A percentile compares a stretch with the other conserved stretches of the same genome.
Evolutionary conservation across 495 filamentous ascomycete species (phyloP).

Genomic region (Daldinia bambusicola): DNA sequence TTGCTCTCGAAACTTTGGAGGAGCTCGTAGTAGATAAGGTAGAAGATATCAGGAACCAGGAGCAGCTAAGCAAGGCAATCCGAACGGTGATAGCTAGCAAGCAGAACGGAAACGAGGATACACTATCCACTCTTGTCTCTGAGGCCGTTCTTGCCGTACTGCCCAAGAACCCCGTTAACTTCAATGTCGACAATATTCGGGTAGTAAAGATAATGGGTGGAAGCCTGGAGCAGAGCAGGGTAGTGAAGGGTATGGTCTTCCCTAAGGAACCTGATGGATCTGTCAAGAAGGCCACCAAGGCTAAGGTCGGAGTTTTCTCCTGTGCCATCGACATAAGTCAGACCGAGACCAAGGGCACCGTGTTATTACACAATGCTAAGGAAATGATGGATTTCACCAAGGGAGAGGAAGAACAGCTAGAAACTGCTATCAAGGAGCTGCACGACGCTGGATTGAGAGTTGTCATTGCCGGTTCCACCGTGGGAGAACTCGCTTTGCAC

Average conservation of each 20-base stretch:
- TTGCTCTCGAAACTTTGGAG: constrained; percentile 84
- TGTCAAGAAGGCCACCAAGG: constrained; percentile 88
- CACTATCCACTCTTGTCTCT: constrained; percentile 84
- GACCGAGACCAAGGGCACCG: constrained; percentile 99
- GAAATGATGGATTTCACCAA: constrained; percentile 99
- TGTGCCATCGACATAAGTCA: constrained; percentile 95
- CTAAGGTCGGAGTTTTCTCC: constrained; percentile 96
- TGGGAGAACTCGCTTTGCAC: constrained; percentile 95
- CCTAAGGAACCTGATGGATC: constrained; percentile 88
- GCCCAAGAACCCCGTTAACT: constrained; percentile 96
- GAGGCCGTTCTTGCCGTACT: constrained; percentile 94
- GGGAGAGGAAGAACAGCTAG: constrained; percentile 93
- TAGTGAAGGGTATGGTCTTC: constrained; percentile 99
- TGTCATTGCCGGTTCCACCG: constrained; percentile 86
- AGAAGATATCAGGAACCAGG: constrained; percentile 77
- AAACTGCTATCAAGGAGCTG: constrained; percentile 90
- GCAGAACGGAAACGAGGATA: constrained; percentile 91
- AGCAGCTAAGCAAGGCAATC: constrained; percentile 93
- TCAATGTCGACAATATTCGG: constrained; percentile 99
- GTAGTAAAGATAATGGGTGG: constrained; percentile 99
- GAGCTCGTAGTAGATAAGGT: constrained; percentile 93
- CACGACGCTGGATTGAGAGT: constrained; percentile 93
- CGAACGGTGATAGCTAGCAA: constrained; percentile 96
- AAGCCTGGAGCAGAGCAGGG: constrained; percentile 87
- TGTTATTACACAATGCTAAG: constrained; percentile 95